Evolutionary conservation across 2,329 filamentous ascomycete genomes (phyloP), one percentile per base, ranked within the genome.

Genomic region (Akanthomyces muscarius): DNA sequence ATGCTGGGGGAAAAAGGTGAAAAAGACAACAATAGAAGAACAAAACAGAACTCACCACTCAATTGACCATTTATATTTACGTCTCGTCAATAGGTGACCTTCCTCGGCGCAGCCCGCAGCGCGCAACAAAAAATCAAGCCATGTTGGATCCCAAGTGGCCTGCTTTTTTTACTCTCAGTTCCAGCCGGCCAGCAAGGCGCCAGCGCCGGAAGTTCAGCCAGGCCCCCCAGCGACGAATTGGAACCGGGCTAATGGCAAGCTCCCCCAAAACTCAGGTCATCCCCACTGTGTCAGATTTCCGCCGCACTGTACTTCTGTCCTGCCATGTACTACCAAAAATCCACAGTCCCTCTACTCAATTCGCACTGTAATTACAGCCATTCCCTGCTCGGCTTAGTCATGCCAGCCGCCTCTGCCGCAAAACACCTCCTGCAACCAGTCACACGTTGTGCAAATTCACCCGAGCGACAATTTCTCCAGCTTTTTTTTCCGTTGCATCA

Each of bases 381-480:
- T 67, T 53, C 56, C 52, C 30, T 64, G 63, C 41, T 65, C 50
- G 62, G 69, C 71, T 75, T 73, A 75, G 73, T 75, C 73, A 75
- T 69, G 63, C 69, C 51, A 54, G 55, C 63, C 69, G 70, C 42
- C 58, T 21, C 28, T 45, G 47, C 68, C 68, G 68, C 65, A 71
- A 75, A 71, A 68, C 69, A 72, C 69, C 69, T 70, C 44, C 21
- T 67, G 69, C 68, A 69, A 64, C 47, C 68, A 71, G 70, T 72
- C 62, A 62, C 63, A 59, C 58, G 61, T 58, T 23, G 58, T 64
- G 57, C 64, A 63, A 64, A 64, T 58, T 62, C 38, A 33, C 54
- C 16, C 41, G 57, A 60, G 57, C 57, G 45, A 42, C 56, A 59
- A 51, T 50, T 50, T 51, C 44, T 50, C 56, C 56, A 59, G 47